Evolutionary conservation across 768 basidiomycete species (phyloP).

Genomic region (Scleroderma citrinum): DNA sequence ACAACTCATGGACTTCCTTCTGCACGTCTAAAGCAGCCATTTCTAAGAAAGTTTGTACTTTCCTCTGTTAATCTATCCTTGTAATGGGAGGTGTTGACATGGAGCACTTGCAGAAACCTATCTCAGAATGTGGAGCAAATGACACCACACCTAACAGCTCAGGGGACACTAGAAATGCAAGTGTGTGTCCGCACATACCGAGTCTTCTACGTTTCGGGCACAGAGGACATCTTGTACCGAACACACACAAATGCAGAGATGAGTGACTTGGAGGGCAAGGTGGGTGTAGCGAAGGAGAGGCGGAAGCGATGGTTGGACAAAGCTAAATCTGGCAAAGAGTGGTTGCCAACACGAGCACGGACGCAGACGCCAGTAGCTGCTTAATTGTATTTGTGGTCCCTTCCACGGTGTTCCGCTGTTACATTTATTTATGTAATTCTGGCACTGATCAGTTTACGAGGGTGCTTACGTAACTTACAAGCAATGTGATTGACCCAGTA

Average conservation of each 20-base stretch:
- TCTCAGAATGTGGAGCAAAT: slow-evolving; percentile 13
- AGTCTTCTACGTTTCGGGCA: slow-evolving; percentile 69
- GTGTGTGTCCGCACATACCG: slow-evolving; percentile 81
- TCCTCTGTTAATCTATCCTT: background rate
- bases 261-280: slow-evolving; percentile 17
- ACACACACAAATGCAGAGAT: slow-evolving; percentile 36
- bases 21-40: slow-evolving; percentile 48
- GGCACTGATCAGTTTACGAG: too few relatives aligned
- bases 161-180: slow-evolving; percentile 70
- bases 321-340: background rate
- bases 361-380: background rate
- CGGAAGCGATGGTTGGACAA: slow-evolving; percentile 23
- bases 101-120: slow-evolving; percentile 17
- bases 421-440: too few relatives aligned
- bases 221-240: slow-evolving; percentile 60
- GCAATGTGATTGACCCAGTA: too few relatives aligned
- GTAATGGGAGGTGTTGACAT: background rate
- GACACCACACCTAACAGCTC: slow-evolving; percentile 42
- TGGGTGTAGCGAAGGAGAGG: slow-evolving; percentile 8
- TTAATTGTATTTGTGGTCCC: too few relatives aligned
- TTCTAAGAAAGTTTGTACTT: slow-evolving; percentile 53
- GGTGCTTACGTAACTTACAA: too few relatives aligned
- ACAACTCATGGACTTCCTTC: slow-evolving; percentile 49
- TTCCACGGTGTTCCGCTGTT: too few relatives aligned
- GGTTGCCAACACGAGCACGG: background rate